Conservation (phyloP, 495 filamentous ascomycete genomes). For the Penicillium canescens region DNA sequence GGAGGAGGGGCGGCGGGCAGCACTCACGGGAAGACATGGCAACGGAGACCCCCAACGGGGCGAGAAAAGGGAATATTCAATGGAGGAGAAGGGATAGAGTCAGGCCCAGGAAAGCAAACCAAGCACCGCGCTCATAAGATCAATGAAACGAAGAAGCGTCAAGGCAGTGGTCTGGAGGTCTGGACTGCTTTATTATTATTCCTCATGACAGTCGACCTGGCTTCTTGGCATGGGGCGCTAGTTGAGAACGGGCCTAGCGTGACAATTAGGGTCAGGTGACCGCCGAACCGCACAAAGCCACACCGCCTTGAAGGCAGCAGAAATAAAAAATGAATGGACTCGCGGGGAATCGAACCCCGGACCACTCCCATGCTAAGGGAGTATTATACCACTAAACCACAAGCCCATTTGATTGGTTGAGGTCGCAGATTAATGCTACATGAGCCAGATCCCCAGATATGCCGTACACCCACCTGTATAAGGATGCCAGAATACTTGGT, state of each 20-base stretch:
- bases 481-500: not conserved
- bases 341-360: conserved; percentile 61
- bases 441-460: too few relatives aligned
- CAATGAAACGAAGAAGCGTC: conserved; percentile 12
- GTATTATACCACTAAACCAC: conserved; percentile 50
- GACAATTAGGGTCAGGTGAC: too few relatives aligned
- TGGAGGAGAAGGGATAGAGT: conserved; percentile 3
- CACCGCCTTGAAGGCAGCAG: not conserved
- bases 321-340: conserved; percentile 13
- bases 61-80: conserved; percentile 21
- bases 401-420: conserved; percentile 24
- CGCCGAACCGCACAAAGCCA: not conserved
- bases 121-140: conserved; percentile 8
- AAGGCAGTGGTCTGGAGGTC: conserved; percentile 11
- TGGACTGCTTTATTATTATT: conserved; percentile 31
- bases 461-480: too few relatives aligned
- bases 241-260: conserved; percentile 5
- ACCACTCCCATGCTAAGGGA: conserved; percentile 53
- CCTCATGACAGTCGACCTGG: conserved; percentile 33
- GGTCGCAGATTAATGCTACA: not conserved
- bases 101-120: conserved; percentile 10
- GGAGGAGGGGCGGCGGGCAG: conserved; percentile 32
- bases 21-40: conserved; percentile 68
- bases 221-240: conserved; percentile 31
- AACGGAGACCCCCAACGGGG: conserved; percentile 40